These are phyloP conservation scores for Silene conica DNA, from an alignment of 148 eudicot species.

Conservation along the genomic window DNA sequence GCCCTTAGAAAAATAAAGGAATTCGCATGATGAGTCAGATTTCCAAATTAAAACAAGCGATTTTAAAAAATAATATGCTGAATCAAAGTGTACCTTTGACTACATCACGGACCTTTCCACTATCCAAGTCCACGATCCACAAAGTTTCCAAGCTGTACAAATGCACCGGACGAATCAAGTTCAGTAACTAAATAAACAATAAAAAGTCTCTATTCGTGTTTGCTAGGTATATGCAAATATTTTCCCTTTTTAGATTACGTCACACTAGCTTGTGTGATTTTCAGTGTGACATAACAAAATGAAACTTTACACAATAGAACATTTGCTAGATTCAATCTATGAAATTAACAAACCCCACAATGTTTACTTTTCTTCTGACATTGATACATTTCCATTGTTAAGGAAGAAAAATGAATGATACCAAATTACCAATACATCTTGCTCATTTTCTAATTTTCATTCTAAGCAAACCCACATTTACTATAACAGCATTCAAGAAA, in stretches of 20 bases:
- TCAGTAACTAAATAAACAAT: background rate
- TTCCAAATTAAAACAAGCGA: background rate
- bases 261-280: background rate
- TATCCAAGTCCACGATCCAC: conserved; percentile 70
- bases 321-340: background rate
- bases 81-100: conserved; percentile 46
- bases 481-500: background rate
- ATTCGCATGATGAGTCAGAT: conserved; percentile 14
- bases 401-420: background rate
- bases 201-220: background rate
- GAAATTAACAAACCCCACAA: too few relatives aligned
- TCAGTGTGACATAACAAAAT: background rate
- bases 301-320: background rate
- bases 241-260: background rate
- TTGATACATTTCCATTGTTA: background rate
- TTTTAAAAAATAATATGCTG: background rate
- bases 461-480: background rate
- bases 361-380: background rate
- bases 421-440: background rate
- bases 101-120: conserved; percentile 50
- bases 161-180: conserved; percentile 9
- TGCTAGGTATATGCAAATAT: background rate
- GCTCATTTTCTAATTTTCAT: background rate
- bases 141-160: conserved; percentile 64
- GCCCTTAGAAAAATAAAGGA: conserved; percentile 35